Conservation (phyloP, 495 filamentous ascomycete species). For the Ascobolus immersus region DNA sequence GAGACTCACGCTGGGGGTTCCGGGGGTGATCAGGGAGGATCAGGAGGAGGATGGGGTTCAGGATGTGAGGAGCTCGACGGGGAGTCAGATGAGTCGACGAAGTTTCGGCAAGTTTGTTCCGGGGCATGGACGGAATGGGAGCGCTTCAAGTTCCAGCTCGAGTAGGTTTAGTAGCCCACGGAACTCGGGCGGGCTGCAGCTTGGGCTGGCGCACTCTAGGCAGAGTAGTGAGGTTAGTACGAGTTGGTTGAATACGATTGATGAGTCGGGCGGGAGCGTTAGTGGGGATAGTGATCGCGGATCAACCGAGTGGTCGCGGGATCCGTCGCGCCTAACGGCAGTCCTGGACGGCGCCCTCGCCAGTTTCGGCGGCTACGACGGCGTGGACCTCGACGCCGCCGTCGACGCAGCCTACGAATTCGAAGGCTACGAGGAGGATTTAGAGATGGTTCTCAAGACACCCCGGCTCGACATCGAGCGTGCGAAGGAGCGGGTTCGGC, state of each 20-base stretch:
- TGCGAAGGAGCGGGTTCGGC: constrained; percentile 22
- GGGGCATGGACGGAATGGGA: neutral
- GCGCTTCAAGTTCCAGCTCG: neutral
- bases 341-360: constrained; percentile 46
- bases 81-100: neutral
- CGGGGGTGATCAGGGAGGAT: constrained; percentile 31
- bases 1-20: constrained; percentile 4
- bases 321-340: constrained; percentile 33
- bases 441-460: constrained; percentile 21
- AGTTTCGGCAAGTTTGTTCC: neutral
- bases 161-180: constrained; percentile 17
- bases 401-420: constrained; percentile 81
- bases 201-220: constrained; percentile 22
- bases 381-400: constrained; percentile 82
- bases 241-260: constrained; percentile 91
- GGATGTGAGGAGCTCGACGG: constrained; percentile 31
- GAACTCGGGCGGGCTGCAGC: constrained; percentile 17
- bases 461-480: constrained; percentile 21
- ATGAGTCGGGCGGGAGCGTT: constrained; percentile 63
- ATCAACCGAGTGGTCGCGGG: constrained; percentile 27
- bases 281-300: constrained; percentile 9
- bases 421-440: constrained; percentile 61
- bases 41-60: constrained; percentile 74
- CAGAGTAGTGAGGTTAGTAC: constrained; percentile 48
- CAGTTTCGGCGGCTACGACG: constrained; percentile 42